phyloP scores from a whole-genome alignment of 1,284 basidiomycete species.

The Ceratobasidium sp. region DNA sequence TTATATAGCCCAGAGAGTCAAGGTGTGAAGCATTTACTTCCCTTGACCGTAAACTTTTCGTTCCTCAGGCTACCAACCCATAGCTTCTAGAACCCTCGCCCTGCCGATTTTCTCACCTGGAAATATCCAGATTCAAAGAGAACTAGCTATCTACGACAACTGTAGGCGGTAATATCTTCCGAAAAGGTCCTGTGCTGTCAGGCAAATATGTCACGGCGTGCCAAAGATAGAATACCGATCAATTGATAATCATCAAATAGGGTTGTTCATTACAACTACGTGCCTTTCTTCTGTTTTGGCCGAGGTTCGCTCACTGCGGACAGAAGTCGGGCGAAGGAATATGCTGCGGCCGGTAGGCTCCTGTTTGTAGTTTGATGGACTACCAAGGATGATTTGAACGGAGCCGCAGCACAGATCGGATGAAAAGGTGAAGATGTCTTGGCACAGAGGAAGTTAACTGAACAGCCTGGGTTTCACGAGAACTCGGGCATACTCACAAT shows the following conservation, averaged over 20 bases:
- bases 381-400: neutral
- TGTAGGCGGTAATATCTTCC: neutral
- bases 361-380: neutral
- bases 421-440: no score
- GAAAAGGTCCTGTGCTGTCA: neutral
- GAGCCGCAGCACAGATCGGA: neutral
- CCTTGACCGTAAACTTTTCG: neutral
- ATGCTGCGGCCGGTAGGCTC: conserved; percentile 1
- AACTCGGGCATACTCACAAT: no score
- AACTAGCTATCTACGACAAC: neutral
- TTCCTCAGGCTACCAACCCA: neutral
- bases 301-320: neutral
- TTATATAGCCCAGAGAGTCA: neutral
- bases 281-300: neutral
- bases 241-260: neutral
- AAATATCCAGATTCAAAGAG: neutral
- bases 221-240: neutral
- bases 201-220: neutral
- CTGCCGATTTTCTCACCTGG: neutral
- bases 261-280: neutral
- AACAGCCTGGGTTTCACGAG: no score
- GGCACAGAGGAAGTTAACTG: no score
- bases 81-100: neutral
- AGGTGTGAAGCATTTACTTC: neutral
- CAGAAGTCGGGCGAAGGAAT: conserved; percentile 9